Evolutionary conservation across 2,329 filamentous ascomycete species (phyloP), one percentile per base, ranked within the genome.

Genomic region (Ceratocystis cubensis): DNA sequence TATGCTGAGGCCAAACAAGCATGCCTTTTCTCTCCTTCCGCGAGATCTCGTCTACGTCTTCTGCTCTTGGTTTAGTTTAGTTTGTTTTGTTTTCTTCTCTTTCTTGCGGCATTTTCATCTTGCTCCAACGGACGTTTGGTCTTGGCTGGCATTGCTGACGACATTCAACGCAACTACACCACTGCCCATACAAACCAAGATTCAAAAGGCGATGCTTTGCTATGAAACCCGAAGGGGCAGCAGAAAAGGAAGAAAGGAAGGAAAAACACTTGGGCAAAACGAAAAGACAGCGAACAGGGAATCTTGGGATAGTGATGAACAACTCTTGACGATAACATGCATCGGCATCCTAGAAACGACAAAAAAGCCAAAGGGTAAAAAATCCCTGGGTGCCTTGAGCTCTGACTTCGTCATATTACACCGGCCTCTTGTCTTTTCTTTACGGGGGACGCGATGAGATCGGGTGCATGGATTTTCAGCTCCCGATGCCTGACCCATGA

Each of bases 401-500:
- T 41, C 37, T 41, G 37, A 41, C 50, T 15, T 56, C 8, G 20
- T 56, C 50, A 25, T 56, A 30, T 56, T 13, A 56, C 50, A 56
- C 50, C 8, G 50, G 25, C 50, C 20, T 25, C 25, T 56, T 56
- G 37, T 41, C 37, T 41, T 41, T 41, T 41, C 37, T 4, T 41
- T n/a, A 59, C 56, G 56, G 28, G 56, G 56, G 8, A 59, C 13
- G 28, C 28, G 56, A 59, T 59, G 28, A 59, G 56, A 59, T 59
- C 56, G 56, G 56, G 56, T 17, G 33, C 56, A 59, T 59, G 56
- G 56, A 37, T 59, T 37, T 59, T 59, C 56, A 59, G 56, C 56
- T 59, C 25, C 56, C 56, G 56, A 59, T 59, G 5, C 56, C 28
- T 59, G 56, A 59, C 22, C 56, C 56, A 59, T 22, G 56, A 25